These are phyloP conservation scores for Silene coronaria DNA, from an alignment of 179 eudicot species.

Conservation along the genomic window DNA sequence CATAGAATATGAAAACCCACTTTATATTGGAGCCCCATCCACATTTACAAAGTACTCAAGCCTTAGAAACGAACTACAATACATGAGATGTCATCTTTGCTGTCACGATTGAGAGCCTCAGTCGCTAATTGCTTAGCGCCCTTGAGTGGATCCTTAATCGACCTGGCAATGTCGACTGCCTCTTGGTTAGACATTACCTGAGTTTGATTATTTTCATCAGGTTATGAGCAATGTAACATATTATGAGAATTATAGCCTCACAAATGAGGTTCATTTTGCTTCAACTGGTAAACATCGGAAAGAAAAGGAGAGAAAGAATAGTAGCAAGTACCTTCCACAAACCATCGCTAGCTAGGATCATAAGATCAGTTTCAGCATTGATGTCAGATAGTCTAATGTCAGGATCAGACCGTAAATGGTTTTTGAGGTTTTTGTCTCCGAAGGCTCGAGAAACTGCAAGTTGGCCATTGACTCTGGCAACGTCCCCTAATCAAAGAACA, in stretches of 20 bases:
- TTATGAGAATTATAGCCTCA: no score
- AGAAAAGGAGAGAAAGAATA: not conserved
- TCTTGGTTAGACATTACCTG: no score
- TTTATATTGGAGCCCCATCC: conserved; percentile 16
- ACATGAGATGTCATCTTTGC: conserved; percentile 53
- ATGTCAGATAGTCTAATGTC: conserved; percentile 45
- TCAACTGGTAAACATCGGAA: not conserved
- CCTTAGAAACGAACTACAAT: conserved; percentile 41
- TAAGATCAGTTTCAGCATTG: conserved; percentile 41
- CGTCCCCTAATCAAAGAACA: conserved; percentile 50
- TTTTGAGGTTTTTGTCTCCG: conserved; percentile 75
- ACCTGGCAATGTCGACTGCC: conserved; percentile 35
- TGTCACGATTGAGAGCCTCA: conserved; percentile 39
- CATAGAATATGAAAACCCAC: conserved; percentile 14
- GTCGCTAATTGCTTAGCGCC: conserved; percentile 40
- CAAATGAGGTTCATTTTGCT: not conserved
- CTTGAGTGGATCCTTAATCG: conserved; percentile 37
- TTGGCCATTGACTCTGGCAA: conserved; percentile 75
- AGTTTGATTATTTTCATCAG: not conserved
- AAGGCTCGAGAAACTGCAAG: conserved; percentile 85
- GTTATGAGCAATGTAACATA: not conserved
- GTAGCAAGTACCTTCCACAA: conserved; percentile 55
- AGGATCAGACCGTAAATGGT: conserved; percentile 73
- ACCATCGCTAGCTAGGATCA: conserved; percentile 75
- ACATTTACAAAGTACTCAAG: conserved; percentile 26